Evolutionary conservation across 805 yeast genomes (phyloP).

Genomic region (Cephaloascus fragrans): DNA sequence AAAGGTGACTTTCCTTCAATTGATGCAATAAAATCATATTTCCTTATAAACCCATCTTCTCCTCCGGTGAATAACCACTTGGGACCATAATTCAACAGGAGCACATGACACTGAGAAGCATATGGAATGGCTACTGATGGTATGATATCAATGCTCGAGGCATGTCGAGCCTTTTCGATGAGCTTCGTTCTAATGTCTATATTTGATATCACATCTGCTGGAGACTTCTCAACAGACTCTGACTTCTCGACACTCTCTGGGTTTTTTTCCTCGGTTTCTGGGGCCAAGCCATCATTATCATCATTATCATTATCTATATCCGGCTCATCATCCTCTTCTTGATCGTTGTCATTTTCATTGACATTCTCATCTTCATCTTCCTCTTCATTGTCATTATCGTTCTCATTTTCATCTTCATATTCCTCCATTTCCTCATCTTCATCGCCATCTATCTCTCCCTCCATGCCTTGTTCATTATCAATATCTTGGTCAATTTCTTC

Average conservation of each 20-base stretch:
- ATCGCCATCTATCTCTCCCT: conserved; percentile 11
- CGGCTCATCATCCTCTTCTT: conserved; percentile 11
- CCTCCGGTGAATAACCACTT: conserved; percentile 92
- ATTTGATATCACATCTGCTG: conserved; percentile 1
- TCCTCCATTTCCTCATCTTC: conserved; percentile 12
- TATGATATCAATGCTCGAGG: conserved; percentile 55
- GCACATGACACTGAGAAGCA: conserved; percentile 64
- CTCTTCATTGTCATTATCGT: conserved; percentile 14
- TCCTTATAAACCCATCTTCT: conserved; percentile 87
- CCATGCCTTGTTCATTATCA: conserved; percentile 6
- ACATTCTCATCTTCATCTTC: conserved; percentile 17
- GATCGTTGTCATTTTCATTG: conserved; percentile 14
- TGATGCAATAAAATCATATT: conserved; percentile 78
- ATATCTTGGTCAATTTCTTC: conserved; percentile 8
- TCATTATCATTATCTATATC: conserved; percentile 7
- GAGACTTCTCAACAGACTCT: conserved; percentile 2
- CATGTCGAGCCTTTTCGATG: conserved; percentile 33
- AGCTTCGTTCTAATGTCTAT: conserved; percentile 13
- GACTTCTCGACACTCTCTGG: conserved; percentile 6
- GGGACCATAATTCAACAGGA: conserved; percentile 71
- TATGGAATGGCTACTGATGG: conserved; percentile 89
- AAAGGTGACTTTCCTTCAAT: conserved; percentile 80
- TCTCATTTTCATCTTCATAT: conserved; percentile 13
- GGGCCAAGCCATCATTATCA: conserved; percentile 11
- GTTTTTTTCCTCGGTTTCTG: conserved; percentile 8